These are phyloP conservation scores for Penicillium steckii DNA, from an alignment of 495 filamentous ascomycete species.

Conservation along the genomic window DNA sequence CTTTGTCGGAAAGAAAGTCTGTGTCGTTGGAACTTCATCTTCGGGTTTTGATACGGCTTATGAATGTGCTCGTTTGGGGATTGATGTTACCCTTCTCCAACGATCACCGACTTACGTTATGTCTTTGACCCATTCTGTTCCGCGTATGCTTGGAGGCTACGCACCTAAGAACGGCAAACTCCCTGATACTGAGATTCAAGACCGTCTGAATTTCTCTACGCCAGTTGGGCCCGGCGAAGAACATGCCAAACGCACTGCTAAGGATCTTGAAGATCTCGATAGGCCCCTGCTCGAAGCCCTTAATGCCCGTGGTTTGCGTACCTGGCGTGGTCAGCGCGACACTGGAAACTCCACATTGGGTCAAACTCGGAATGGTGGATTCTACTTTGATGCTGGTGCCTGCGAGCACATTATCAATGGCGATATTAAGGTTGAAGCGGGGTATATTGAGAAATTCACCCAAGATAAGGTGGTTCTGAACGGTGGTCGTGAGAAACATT, in stretches of 20 bases:
- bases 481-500: slow-evolving; percentile 59
- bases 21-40: slow-evolving; percentile 71
- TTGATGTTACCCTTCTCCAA: slow-evolving; percentile 70
- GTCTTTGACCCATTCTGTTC: slow-evolving; percentile 23
- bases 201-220: slow-evolving; percentile 15
- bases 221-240: slow-evolving; percentile 17
- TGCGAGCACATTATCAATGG: slow-evolving; percentile 65
- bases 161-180: slow-evolving; percentile 14
- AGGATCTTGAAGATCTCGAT: slow-evolving; percentile 13
- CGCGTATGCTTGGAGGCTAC: slow-evolving; percentile 18
- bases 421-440: slow-evolving; percentile 66
- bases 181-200: slow-evolving; percentile 5
- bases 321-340: slow-evolving; percentile 27
- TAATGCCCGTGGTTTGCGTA: slow-evolving; percentile 18
- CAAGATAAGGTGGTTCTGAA: slow-evolving; percentile 47
- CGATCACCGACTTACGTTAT: slow-evolving; percentile 65
- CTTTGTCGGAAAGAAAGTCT: slow-evolving; percentile 60
- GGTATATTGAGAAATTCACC: slow-evolving; percentile 27
- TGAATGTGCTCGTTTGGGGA: slow-evolving; percentile 55
- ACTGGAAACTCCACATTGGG: slow-evolving; percentile 21
- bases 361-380: slow-evolving; percentile 60
- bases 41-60: slow-evolving; percentile 71
- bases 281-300: slow-evolving; percentile 18
- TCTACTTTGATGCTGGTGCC: slow-evolving; percentile 68
- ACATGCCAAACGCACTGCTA: slow-evolving; percentile 11